Evolutionary conservation across 305 asterid species (phyloP).

Genomic region (Coffea humblotiana): DNA sequence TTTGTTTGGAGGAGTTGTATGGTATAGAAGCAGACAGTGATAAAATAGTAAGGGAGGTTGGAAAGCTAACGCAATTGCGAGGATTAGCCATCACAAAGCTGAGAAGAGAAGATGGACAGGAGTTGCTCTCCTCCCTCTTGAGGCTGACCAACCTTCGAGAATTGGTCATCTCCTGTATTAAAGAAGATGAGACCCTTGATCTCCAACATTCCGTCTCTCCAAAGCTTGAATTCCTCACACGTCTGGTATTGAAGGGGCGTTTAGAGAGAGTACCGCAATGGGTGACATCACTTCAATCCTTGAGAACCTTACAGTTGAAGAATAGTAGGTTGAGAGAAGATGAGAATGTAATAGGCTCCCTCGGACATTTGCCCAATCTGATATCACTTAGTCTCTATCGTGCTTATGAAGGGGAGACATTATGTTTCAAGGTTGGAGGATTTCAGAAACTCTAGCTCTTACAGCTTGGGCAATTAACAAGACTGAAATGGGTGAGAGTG

Average conservation of each 20-base stretch:
- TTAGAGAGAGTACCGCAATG: slow-evolving; percentile 4
- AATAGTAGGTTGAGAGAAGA: neutral
- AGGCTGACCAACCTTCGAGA: neutral
- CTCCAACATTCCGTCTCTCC: slow-evolving; percentile 5
- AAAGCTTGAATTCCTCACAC: neutral
- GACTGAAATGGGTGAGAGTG: neutral
- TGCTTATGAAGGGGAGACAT: neutral
- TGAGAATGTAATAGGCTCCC: neutral
- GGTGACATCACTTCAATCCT: slow-evolving; percentile 4
- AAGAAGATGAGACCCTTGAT: slow-evolving; percentile 1
- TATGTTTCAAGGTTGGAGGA: neutral
- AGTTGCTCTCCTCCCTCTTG: neutral
- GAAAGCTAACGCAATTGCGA: neutral
- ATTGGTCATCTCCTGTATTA: neutral
- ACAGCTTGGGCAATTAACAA: neutral
- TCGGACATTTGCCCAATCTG: slow-evolving; percentile 11
- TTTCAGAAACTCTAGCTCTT: neutral
- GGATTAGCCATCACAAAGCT: neutral
- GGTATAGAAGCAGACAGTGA: neutral
- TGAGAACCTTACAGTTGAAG: neutral
- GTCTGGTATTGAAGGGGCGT: neutral
- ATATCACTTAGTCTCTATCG: neutral
- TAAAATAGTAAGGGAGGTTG: neutral
- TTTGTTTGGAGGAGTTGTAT: neutral
- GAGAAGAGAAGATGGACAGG: slow-evolving; percentile 17